A percentile compares a stretch with the other conserved stretches of the same genome.
Evolutionary conservation across 129 eudicot species (phyloP).

Genomic region (Tanacetum coccineum): DNA sequence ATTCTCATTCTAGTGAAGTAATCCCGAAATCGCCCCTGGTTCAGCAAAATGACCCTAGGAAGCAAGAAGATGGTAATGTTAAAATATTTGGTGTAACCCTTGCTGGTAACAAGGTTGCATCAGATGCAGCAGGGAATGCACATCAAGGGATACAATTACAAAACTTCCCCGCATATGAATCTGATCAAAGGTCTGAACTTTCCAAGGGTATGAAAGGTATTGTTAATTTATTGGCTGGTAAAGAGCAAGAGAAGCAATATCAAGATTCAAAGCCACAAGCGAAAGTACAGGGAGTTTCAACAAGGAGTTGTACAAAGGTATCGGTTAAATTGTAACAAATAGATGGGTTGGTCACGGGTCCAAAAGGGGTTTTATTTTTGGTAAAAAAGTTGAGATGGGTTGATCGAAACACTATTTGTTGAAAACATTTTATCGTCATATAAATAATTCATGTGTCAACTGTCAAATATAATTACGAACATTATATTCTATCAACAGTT

Average conservation of each 20-base stretch:
- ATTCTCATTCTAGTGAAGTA: too few relatives aligned
- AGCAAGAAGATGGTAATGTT: conserved; percentile 58
- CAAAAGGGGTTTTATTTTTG: too few relatives aligned
- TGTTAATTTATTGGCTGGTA: conserved; percentile 27
- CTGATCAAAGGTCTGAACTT: conserved; percentile 52
- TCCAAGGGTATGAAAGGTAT: conserved; percentile 35
- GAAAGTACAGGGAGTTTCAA: conserved; percentile 54
- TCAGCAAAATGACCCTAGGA: conserved; percentile 43
- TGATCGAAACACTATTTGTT: too few relatives aligned
- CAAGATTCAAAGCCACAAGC: conserved; percentile 38
- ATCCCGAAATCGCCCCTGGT: conserved; percentile 27
- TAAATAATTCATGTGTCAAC: too few relatives aligned
- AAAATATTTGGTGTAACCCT: conserved; percentile 89
- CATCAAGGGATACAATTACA: conserved; percentile 28
- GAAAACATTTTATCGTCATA: too few relatives aligned
- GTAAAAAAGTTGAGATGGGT: too few relatives aligned
- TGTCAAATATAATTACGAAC: too few relatives aligned
- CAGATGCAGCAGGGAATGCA: conserved; percentile 27
- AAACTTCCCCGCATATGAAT: conserved; percentile 37
- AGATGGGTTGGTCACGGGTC: neutral
- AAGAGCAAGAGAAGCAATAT: conserved; percentile 51
- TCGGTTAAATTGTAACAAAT: neutral
- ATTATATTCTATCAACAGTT: too few relatives aligned
- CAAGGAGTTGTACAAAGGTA: conserved; percentile 94
- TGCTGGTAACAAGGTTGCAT: conserved; percentile 34